Evolutionary conservation across 2,329 filamentous ascomycete species (phyloP).

Genomic region (Apiospora sp.): DNA sequence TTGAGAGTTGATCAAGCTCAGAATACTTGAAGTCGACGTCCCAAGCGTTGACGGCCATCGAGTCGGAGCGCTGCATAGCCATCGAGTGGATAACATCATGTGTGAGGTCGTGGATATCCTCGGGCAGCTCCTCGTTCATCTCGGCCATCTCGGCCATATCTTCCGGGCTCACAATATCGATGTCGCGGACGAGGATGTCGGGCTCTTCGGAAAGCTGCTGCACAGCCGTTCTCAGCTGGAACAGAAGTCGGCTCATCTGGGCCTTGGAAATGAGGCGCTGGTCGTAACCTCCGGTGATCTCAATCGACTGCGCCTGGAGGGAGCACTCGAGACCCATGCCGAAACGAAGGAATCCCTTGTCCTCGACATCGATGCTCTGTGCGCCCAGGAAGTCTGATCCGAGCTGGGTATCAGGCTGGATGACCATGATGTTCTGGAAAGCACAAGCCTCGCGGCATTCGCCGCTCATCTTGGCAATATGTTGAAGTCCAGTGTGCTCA

Average conservation of each 20-base stretch:
- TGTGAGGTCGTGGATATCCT: slow-evolving; percentile 12
- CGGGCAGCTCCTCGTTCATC: slow-evolving; percentile 23
- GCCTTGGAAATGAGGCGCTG: slow-evolving; percentile 25
- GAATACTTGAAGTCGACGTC: slow-evolving; percentile 42
- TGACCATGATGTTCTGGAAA: slow-evolving; percentile 20
- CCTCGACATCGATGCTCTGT: slow-evolving; percentile 21
- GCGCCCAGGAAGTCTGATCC: slow-evolving; percentile 24
- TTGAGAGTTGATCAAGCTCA: slow-evolving; percentile 37
- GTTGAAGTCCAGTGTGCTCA: slow-evolving; percentile 23
- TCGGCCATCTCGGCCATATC: slow-evolving; percentile 25
- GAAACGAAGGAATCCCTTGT: slow-evolving; percentile 6
- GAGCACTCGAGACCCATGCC: slow-evolving; percentile 21
- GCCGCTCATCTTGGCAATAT: slow-evolving; percentile 5
- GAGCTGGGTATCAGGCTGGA: slow-evolving; percentile 17
- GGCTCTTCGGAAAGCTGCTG: slow-evolving; percentile 28
- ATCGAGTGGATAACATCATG: slow-evolving; percentile 24
- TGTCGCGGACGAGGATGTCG: slow-evolving; percentile 13
- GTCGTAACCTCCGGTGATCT: slow-evolving; percentile 20
- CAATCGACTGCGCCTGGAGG: slow-evolving; percentile 3
- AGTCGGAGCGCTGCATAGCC: slow-evolving; percentile 1
- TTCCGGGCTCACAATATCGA: slow-evolving; percentile 28
- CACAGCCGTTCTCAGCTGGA: slow-evolving; percentile 27
- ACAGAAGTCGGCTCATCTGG: slow-evolving; percentile 23
- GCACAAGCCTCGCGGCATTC: slow-evolving; percentile 8
- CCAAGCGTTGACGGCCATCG: slow-evolving; percentile 31